Percentiles rank a stretch among this genome's conserved stretches.
Evolutionary conservation across 2,329 filamentous ascomycete species (phyloP).

Genomic region (Fusarium coicis): DNA sequence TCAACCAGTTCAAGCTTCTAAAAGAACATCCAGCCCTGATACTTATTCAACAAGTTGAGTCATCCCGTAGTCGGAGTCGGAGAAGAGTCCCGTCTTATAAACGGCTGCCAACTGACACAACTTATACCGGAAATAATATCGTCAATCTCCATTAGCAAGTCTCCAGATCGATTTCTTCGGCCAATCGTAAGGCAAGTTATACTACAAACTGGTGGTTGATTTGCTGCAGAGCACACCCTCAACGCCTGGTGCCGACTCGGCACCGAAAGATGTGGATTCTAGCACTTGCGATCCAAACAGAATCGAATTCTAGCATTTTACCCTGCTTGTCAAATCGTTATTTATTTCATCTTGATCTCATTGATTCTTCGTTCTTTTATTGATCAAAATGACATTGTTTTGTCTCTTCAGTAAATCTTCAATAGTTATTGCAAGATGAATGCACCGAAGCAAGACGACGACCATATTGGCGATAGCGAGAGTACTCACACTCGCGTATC

Average conservation of each 20-base stretch:
- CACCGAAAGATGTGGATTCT: slow-evolving; percentile 20
- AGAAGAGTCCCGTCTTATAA: not conserved
- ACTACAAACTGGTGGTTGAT: not conserved
- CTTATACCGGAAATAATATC: slow-evolving; percentile 1
- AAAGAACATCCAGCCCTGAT: not conserved
- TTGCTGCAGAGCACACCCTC: not conserved
- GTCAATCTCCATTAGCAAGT: not conserved
- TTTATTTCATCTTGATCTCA: slow-evolving; percentile 14
- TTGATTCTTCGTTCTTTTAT: not conserved
- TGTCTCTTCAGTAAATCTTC: not conserved
- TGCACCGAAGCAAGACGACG: not conserved
- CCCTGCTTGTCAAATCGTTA: slow-evolving; percentile 4
- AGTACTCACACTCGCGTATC: not conserved
- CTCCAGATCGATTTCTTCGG: not conserved
- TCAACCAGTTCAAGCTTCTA: not conserved
- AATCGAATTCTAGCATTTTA: slow-evolving; percentile 7
- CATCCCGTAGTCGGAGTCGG: not conserved
- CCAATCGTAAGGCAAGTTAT: not conserved
- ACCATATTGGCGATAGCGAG: not conserved
- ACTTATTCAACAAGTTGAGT: not conserved
- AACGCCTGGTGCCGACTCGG: slow-evolving; percentile 25
- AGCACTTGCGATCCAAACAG: slow-evolving; percentile 12
- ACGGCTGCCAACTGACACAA: not conserved
- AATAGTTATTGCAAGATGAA: slow-evolving; percentile 5
- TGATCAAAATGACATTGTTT: not conserved